Evolutionary conservation across 2,329 filamentous ascomycete species (phyloP), one percentile per base, ranked within the genome.

Genomic region (Malbranchea cinnamomea): DNA sequence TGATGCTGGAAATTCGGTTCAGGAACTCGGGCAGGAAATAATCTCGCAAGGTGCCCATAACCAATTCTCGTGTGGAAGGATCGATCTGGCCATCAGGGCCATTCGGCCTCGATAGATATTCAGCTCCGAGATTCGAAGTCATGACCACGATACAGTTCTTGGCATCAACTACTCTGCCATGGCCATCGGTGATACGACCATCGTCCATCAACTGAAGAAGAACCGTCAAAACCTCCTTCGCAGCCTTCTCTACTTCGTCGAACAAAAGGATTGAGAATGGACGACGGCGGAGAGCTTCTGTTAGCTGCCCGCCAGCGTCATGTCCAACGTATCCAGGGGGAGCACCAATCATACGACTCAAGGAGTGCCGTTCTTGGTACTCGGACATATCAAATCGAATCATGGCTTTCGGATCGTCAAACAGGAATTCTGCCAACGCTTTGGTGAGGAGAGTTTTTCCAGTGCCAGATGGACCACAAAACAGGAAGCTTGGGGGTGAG

Each of bases 381-480:
- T 98, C 89, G 4, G 87, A 95, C 89, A 98, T 98, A 53, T 98
- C 89, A 61, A 98, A 92, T 22, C 89, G 79, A 46, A 98, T 93
- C 89, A 98, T 95, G 19, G 87, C 67, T 63, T 94, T 94, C 15
- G 87, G 62, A 44, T 98, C 89, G 51, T 98, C 89, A 61, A 98
- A 98, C 16, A 98, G 66, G 63, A 98, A 98, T 55, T 98, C 89
- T 28, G 89, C 89, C 36, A 98, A 68, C 10, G 87, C 89, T 59
- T 98, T 98, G 41, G 87, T 95, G 34, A 98, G 74, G 12, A 98
- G 65, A 11, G 89, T 98, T 63, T 98, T 98, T 65, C 89, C 89
- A 8, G 89, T 98, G 64, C 89, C 89, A 0, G 87, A 95, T 9
- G 89, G 89, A 63, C 89, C 89, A 48, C 89, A 95, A 72, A 98